These are phyloP conservation scores for Diutina siamensis DNA, from an alignment of 1,139 yeast species.

Conservation along the genomic window DNA sequence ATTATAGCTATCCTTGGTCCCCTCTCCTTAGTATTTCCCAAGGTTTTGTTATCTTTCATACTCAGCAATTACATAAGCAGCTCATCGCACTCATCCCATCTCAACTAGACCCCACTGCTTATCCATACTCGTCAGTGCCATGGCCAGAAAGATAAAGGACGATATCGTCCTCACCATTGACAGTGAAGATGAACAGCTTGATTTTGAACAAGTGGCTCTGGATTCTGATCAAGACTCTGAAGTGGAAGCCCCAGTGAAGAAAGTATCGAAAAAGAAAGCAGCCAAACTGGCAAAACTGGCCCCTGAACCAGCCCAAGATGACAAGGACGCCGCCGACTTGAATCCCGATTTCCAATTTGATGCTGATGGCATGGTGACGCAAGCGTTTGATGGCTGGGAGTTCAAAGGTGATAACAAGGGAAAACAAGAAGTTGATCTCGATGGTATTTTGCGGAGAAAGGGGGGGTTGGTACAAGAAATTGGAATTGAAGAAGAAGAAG, in stretches of 20 bases:
- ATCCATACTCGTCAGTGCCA: background rate
- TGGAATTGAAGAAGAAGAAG: constrained; percentile 15
- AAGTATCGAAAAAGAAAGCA: constrained; percentile 11
- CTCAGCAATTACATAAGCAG: background rate
- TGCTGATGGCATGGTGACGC: constrained; percentile 41
- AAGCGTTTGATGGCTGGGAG: constrained; percentile 72
- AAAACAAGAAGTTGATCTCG: constrained; percentile 70
- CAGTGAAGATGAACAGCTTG: constrained; percentile 33
- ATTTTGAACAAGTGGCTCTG: constrained; percentile 23
- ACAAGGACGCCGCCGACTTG: constrained; percentile 33
- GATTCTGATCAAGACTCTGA: constrained; percentile 17
- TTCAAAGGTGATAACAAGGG: constrained; percentile 34
- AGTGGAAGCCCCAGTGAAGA: constrained; percentile 11
- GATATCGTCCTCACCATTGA: constrained; percentile 26
- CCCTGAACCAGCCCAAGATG: constrained; percentile 14
- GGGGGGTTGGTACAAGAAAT: constrained; percentile 50
- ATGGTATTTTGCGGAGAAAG: constrained; percentile 70
- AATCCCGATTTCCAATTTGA: constrained; percentile 64
- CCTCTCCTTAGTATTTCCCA: too few species aligned
- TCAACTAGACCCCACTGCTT: too few species aligned
- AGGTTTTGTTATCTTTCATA: too few species aligned
- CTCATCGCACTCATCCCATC: background rate
- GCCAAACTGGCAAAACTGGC: too few species aligned
- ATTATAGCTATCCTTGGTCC: too few species aligned
- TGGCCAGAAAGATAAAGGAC: constrained; percentile 10